Conservation (phyloP, 1,284 basidiomycete species). For the Cutaneotrichosporon dermatis region DNA sequence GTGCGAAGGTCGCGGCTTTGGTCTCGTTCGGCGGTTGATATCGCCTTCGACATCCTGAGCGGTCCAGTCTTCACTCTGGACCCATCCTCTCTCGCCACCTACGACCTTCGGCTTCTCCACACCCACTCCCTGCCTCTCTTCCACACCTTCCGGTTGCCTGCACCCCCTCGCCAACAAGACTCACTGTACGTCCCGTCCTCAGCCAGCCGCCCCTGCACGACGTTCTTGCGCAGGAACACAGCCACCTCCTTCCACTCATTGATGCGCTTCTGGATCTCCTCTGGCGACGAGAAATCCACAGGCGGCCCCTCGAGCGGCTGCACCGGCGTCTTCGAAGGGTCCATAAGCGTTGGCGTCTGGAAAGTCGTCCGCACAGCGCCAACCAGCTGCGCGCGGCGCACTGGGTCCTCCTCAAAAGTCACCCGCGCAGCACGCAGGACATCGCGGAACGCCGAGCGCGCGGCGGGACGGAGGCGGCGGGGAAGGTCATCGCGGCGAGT, state of each 20-base stretch:
- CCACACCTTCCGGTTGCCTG: too few relatives aligned
- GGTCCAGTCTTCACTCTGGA: too few relatives aligned
- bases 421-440: slow-evolving; percentile 41
- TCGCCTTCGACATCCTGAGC: too few relatives aligned
- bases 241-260: slow-evolving; percentile 48
- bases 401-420: slow-evolving; percentile 44
- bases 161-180: slow-evolving; percentile 11
- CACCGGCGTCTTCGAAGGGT: slow-evolving; percentile 17
- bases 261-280: slow-evolving; percentile 39
- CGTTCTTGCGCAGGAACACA: slow-evolving; percentile 40
- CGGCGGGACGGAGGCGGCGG: slow-evolving; percentile 31
- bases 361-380: slow-evolving; percentile 39
- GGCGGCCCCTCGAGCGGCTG: slow-evolving; percentile 15
- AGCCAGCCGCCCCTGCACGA: slow-evolving; percentile 45
- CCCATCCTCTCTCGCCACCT: too few relatives aligned
- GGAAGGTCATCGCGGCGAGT: slow-evolving; percentile 23
- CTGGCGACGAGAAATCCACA: slow-evolving; percentile 20
- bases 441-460: slow-evolving; percentile 42
- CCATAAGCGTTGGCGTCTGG: slow-evolving; percentile 38
- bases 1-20: too few relatives aligned
- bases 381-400: slow-evolving; percentile 31
- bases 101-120: too few relatives aligned
- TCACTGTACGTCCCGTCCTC: slow-evolving; percentile 36
- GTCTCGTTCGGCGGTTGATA: too few relatives aligned
- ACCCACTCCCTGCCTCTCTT: too few relatives aligned